Evolutionary conservation across 2,329 filamentous ascomycete genomes (phyloP), one percentile per base, ranked within the genome.

Genomic region (Xylaria sp.): DNA sequence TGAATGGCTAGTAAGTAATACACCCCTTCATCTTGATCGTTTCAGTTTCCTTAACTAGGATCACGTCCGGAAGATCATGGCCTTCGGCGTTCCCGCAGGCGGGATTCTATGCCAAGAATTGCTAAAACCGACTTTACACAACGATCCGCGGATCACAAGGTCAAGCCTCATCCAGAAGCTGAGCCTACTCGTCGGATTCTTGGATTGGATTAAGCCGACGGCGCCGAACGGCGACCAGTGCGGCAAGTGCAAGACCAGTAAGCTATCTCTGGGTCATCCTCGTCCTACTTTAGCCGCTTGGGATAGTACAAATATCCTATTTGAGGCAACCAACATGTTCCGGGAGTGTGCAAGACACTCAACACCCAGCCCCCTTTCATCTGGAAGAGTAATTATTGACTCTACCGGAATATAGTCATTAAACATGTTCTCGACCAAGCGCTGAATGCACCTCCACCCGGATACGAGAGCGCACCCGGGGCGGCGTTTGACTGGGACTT

Each of bases 131-230:
- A 81, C 81, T 0, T 75, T 80, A 21, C 75, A 74, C 62, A 74
- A 73, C 42, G 76, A 78, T 59, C 72, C 77, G 2, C 78, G 76
- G 16, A 76, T 86, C 10, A 84, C 81, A 2, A 80, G 83, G 0
- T 85, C 84, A 0, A 82, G 80, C 48, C 84, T 87, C 9, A 82
- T 86, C 40, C 84, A 86, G 70, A 84, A 87, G 63, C 78, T 87
- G 1, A 85, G 83, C 66, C 81, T 87, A 1, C 77, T 87, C 0
- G 80, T 86, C 2, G 84, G 83, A 0, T 87, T 86, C 63, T 78
- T 87, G 12, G 83, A 85, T 60, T 87, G 85, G 85, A 79, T 87
- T 1, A 79, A 80, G 3, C 83, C 84, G 0, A 80, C 81, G 1
- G 83, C 83, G 0, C 83, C 84, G 1, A 87, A 87, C 37, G 82